Conservation (phyloP, 2,329 filamentous ascomycete species). For the Talaromyces sp. region DNA sequence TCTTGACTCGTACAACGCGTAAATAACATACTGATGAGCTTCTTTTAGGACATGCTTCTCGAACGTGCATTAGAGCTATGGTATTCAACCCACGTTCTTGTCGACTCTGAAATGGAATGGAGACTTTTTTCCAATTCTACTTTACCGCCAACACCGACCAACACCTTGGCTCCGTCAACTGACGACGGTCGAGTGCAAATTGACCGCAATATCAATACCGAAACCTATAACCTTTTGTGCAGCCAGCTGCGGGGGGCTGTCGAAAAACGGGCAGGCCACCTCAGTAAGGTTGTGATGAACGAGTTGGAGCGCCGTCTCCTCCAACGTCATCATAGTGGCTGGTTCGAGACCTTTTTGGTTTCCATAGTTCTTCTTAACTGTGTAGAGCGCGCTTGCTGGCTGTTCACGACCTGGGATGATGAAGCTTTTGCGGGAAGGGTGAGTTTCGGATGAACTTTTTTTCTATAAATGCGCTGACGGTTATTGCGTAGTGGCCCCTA, state of each 20-base stretch:
- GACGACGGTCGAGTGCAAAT: slow-evolving; percentile 38
- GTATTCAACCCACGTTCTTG: slow-evolving; percentile 51
- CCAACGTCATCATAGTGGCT: slow-evolving; percentile 52
- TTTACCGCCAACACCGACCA: slow-evolving; percentile 30
- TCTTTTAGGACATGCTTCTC: slow-evolving; percentile 41
- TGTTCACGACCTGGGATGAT: slow-evolving; percentile 51
- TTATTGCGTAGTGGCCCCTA: slow-evolving; percentile 46
- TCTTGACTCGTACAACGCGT: slow-evolving; percentile 1
- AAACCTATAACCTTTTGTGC: slow-evolving; percentile 48
- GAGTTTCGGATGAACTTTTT: slow-evolving; percentile 14
- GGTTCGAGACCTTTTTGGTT: slow-evolving; percentile 57
- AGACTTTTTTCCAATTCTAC: slow-evolving; percentile 46
- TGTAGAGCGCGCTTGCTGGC: slow-evolving; percentile 55
- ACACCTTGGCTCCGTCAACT: slow-evolving; percentile 31
- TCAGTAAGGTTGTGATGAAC: slow-evolving; percentile 53
- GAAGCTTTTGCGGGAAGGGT: slow-evolving; percentile 31
- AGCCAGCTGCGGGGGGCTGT: slow-evolving; percentile 51
- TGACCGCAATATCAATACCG: slow-evolving; percentile 32
- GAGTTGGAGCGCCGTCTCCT: slow-evolving; percentile 57
- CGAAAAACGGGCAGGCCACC: slow-evolving; percentile 49
- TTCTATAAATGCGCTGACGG: background rate
- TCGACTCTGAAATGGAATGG: slow-evolving; percentile 45
- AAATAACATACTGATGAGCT: slow-evolving; percentile 3
- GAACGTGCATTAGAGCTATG: slow-evolving; percentile 52
- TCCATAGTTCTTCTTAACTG: slow-evolving; percentile 55